Evolutionary conservation across 169 alveolate genomes (phyloP), one percentile per base, ranked within the genome.

Genomic region (Neospora caninum): DNA sequence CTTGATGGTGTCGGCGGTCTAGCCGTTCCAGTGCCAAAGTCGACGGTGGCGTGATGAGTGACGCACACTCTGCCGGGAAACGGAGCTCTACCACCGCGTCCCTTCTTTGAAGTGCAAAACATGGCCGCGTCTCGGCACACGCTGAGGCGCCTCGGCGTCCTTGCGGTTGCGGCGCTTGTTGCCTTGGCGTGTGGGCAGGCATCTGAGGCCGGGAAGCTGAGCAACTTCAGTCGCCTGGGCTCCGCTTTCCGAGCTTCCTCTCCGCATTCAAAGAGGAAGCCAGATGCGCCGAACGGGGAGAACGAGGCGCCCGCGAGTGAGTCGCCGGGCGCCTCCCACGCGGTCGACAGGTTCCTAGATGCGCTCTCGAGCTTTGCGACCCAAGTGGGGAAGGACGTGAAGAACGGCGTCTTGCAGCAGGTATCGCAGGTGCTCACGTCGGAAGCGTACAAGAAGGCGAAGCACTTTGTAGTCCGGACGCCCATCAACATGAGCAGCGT

Each of bases 391-490:
- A 42, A 0, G 34, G 89, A 82, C 36, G 67, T 82, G 70, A 82
- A 82, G 67, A 82, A 82, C 41, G 36, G 69, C 41, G 67, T 82
- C 38, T 25, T 82, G 89, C 67, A 82, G 22, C 7, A 42, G 41
- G 36, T 82, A 18, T 82, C 89, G 69, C 54, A 82, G 67, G n/a
- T 82, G 27, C 89, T 42, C n/a, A 82, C 67, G 16, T 82, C 89
- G 38, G 9, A 36, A 6, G 22, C 25, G 67, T 82, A 82, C 67
- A 82, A 82, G 41, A 27, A 36, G 42, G 89, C 89, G 36, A 82
- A 82, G 67, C 67, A 82, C 22, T 49, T 82, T 43, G 69, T 82
- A 0, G 39, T 16, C 25, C 69, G 58, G 49, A 25, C 89, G 0
- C 27, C 25, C 67, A 29, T 82, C 89, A 41, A 82, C 38, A 10